Evolutionary conservation across 805 yeast species (phyloP).

Genomic region (Candida stauntonica): DNA sequence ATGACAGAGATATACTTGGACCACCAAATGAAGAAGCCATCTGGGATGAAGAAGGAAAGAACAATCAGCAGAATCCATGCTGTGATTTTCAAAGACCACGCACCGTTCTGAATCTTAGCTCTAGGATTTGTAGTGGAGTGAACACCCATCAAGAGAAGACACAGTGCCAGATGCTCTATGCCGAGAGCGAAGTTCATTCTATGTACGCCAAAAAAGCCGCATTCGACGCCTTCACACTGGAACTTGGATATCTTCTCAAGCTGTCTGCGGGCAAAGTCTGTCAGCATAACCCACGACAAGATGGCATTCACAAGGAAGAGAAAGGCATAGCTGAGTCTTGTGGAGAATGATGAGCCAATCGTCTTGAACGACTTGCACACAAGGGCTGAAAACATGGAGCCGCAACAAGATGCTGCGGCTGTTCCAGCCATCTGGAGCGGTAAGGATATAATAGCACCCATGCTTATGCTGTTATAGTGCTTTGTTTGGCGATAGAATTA

Average conservation of each 20-base stretch:
- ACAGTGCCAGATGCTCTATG: conserved; percentile 66
- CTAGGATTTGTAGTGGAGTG: conserved; percentile 74
- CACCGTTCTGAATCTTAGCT: conserved; percentile 83
- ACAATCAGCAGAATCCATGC: conserved; percentile 54
- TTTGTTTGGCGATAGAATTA: background rate
- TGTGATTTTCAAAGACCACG: conserved; percentile 76
- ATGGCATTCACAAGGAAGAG: conserved; percentile 73
- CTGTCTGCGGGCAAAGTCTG: conserved; percentile 71
- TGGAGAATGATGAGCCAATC: conserved; percentile 64
- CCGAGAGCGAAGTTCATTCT: conserved; percentile 88
- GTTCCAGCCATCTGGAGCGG: conserved; percentile 62
- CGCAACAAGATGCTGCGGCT: conserved; percentile 68
- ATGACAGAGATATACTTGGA: conserved; percentile 87
- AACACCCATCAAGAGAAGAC: conserved; percentile 64
- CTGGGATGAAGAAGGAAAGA: conserved; percentile 76
- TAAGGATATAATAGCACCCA: conserved; percentile 47
- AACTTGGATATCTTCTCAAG: conserved; percentile 67
- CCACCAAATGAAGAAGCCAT: conserved; percentile 79
- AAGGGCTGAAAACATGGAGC: conserved; percentile 76
- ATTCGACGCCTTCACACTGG: conserved; percentile 77
- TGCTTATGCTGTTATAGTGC: conserved; percentile 1
- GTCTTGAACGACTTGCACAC: conserved; percentile 48
- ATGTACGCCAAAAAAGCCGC: conserved; percentile 95
- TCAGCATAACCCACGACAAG: conserved; percentile 87
- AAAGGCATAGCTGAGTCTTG: conserved; percentile 82